Evolutionary conservation across 495 filamentous ascomycete genomes (phyloP), one percentile per base, ranked within the genome.

Genomic region (Neurospora sp.): DNA sequence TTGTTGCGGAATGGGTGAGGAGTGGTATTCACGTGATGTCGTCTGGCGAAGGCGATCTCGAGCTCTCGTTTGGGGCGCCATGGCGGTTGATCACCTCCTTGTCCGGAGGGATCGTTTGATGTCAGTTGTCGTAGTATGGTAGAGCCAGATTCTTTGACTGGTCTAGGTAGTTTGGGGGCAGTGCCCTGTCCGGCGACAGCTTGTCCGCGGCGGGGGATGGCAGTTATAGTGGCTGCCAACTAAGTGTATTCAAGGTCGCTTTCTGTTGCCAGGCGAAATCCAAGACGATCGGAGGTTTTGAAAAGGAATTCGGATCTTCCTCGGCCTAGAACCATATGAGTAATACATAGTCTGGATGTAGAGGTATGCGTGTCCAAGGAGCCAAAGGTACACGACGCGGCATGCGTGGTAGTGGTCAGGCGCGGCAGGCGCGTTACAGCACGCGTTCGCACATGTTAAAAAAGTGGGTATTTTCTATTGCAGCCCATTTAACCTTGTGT

Each of bases 1-100:
- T 70, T 87, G 86, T 40, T 82, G 76, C 8, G 79, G 79, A 27
- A 80, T 80, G 4, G 82, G 80, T 9, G 78, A 72, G 1, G 79
- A 79, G 75, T 77, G 77, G 79, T 86, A 83, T 45, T 80, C 79
- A 31, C 81, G 42, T 76, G 77, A 75, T 20, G 74, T 70, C 8
- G 77, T 71, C 35, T 35, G 40, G 65, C 38, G 38, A 18, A 9
- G 72, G 20, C 75, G 75, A 42, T 65, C 73, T 31, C 75, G 73
- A 39, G 76, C 72, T 47, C 79, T 74, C 9, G 78, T 82, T 59
- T 79, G 74, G 8, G 81, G 74, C 59, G 81, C 70, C 82, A 84
- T 84, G 35, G 45, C 70, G 65, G 1, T 65, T 65, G 53, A 14
- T 35, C 53, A 35, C 53, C 53, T 65, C 53, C 53, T 65, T 31